phyloP scores from a whole-genome alignment of 2,329 filamentous ascomycete species.

The Penicillium brevicompactum region DNA sequence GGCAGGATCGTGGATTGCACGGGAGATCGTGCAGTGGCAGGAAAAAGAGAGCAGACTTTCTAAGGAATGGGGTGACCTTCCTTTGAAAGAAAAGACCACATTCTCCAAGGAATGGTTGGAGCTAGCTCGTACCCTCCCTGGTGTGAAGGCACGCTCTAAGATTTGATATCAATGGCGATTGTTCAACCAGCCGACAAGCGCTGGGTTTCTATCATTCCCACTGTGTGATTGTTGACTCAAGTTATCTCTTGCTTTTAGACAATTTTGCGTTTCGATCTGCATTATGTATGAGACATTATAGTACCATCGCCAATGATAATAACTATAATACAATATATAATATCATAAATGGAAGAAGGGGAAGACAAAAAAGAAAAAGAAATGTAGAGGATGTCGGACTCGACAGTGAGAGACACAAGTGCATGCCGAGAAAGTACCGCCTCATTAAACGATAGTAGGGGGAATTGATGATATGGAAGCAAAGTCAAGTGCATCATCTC shows the following conservation, averaged over 20 bases:
- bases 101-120: slow-evolving; percentile 3
- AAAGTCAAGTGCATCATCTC: not conserved
- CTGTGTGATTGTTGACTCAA: too few relatives aligned
- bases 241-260: too few relatives aligned
- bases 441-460: not conserved
- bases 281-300: slow-evolving; percentile 1
- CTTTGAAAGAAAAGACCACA: slow-evolving; percentile 5
- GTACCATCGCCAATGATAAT: not conserved
- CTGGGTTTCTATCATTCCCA: too few relatives aligned
- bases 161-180: too few relatives aligned
- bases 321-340: slow-evolving; percentile 6
- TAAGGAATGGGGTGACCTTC: slow-evolving; percentile 2
- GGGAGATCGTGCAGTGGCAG: not conserved
- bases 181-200: too few relatives aligned
- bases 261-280: not conserved
- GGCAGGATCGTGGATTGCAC: slow-evolving; percentile 8
- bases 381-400: not conserved
- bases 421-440: not conserved
- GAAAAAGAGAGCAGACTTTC: not conserved
- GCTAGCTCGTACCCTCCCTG: not conserved
- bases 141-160: not conserved
- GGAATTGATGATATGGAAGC: not conserved
- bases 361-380: not conserved
- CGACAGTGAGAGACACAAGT: not conserved
- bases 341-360: not conserved